These are phyloP conservation scores for Coleophoma eucalyptorum DNA, from an alignment of 2,329 filamentous ascomycete species.

Conservation along the genomic window DNA sequence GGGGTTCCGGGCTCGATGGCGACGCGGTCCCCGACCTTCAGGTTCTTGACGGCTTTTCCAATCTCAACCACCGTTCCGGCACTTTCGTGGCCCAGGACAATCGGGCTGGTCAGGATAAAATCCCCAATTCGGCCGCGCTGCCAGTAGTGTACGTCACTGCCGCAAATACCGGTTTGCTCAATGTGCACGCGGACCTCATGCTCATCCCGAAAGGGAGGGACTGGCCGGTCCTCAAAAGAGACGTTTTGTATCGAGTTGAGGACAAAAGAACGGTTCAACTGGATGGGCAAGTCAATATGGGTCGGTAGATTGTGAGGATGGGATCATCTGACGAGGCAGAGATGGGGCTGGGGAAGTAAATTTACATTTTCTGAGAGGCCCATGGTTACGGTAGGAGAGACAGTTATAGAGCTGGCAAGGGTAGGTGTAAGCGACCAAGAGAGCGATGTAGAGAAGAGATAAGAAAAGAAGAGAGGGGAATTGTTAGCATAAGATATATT, in stretches of 20 bases:
- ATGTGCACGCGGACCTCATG: constrained; percentile 40
- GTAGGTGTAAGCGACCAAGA: too few species aligned
- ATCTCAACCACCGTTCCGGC: constrained; percentile 36
- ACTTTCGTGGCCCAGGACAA: constrained; percentile 42
- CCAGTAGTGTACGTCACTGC: constrained; percentile 39
- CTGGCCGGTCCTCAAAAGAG: constrained; percentile 37
- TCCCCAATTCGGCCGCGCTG: constrained; percentile 11
- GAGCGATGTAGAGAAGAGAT: too few species aligned
- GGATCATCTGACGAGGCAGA: too few species aligned
- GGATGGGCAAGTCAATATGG: not conserved
- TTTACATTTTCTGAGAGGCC: not conserved
- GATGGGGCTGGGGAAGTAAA: too few species aligned
- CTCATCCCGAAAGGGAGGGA: constrained; percentile 33
- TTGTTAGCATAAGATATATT: too few species aligned
- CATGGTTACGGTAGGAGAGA: too few species aligned
- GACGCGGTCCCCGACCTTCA: constrained; percentile 40
- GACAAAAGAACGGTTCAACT: constrained; percentile 43
- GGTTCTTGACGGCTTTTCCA: constrained; percentile 35
- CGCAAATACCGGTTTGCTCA: constrained; percentile 42
- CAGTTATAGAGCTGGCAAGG: too few species aligned
- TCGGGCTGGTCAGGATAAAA: constrained; percentile 39
- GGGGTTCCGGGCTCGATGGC: constrained; percentile 45
- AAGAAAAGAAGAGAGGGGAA: too few species aligned
- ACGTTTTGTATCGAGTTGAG: constrained; percentile 40
- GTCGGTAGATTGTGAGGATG: too few species aligned